phyloP scores from a whole-genome alignment of 352 stramenopile genomes.

The Phytophthora brassicae region DNA sequence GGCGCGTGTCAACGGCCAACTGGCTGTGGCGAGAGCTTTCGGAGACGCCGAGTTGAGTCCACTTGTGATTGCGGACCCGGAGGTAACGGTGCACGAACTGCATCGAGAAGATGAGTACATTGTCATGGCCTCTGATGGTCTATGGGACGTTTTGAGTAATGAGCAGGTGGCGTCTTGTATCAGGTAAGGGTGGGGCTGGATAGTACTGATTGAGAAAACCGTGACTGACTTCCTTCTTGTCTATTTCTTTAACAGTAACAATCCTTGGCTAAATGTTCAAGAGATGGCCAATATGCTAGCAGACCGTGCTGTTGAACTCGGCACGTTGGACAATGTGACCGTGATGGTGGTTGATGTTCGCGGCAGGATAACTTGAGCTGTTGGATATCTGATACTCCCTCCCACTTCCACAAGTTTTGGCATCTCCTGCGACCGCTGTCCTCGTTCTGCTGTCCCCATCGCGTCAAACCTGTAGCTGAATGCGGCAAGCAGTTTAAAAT shows the following conservation, averaged over 20 bases:
- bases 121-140: constrained; percentile 70
- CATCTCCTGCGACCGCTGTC: constrained; percentile 1
- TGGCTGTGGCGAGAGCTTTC: constrained; percentile 73
- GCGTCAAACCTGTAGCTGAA: constrained; percentile 12
- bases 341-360: constrained; percentile 74
- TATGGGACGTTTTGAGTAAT: constrained; percentile 78
- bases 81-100: constrained; percentile 58
- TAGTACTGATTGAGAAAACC: constrained; percentile 5
- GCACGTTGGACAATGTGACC: constrained; percentile 79
- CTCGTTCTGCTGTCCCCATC: constrained; percentile 9
- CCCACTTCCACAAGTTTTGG: constrained; percentile 17
- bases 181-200: constrained; percentile 32
- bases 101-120: constrained; percentile 69
- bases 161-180: constrained; percentile 65
- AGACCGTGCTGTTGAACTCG: constrained; percentile 65
- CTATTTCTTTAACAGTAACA: constrained; percentile 38
- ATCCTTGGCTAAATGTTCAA: constrained; percentile 63
- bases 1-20: constrained; percentile 63
- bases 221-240: constrained; percentile 15
- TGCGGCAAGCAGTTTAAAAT: constrained; percentile 8
- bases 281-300: constrained; percentile 65
- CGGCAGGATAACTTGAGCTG: constrained; percentile 20
- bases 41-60: constrained; percentile 64
- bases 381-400: background rate
- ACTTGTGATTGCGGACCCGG: constrained; percentile 62